Base-by-base conservation (phyloP, 768 basidiomycete genomes). In the Amanita inopinata region DNA sequence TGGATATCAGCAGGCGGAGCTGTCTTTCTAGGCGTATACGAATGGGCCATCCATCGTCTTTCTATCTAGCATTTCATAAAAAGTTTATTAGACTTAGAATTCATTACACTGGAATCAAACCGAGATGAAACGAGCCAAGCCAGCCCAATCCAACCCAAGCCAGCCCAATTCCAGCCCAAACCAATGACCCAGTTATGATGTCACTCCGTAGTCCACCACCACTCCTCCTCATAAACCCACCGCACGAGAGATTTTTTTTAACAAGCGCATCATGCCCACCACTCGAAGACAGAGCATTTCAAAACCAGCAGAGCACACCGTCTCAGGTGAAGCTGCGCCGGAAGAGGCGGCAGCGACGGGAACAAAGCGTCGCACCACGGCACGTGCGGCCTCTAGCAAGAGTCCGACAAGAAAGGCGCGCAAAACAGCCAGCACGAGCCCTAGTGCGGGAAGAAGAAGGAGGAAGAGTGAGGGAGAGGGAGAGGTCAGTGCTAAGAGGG, bases 1-100 rank as follows among this genome's bases (percentile, higher is more conserved):
- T 98, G 94, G 85, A 98, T 99, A 55, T 91, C 90, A 1, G 80
- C 88, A 2, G 96, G 96, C 2, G 96, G 96, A 2, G 92, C 93
- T 0, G 90, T 98, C 0, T 99, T 99, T 60, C 70, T 99, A 18
- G 96, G 96, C n/a, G 82, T 90, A 36, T 99, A 97, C 53, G 94
- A 99, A 59, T 83, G 78, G 74, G 44, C 37, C 8, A 33, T 44
- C n/a, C 23, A 44, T 20, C 32, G 33, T 8, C 23, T 44, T 28
- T 7, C 27, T 28, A 7, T 6, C n/a, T 28, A 28, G n/a, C 27
- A n/a, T 28, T 28, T 28, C 7, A 28, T 28, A 23, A 7, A n/a
- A n/a, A n/a, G n/a, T 28, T 28, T 28, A 7, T 28, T 28, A 7
- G 7, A n/a, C 27, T 28, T 7, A n/a, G 7, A 28, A 28, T 28